phyloP scores from a whole-genome alignment of 352 stramenopile genomes.

The Globisporangium iwayamae region DNA sequence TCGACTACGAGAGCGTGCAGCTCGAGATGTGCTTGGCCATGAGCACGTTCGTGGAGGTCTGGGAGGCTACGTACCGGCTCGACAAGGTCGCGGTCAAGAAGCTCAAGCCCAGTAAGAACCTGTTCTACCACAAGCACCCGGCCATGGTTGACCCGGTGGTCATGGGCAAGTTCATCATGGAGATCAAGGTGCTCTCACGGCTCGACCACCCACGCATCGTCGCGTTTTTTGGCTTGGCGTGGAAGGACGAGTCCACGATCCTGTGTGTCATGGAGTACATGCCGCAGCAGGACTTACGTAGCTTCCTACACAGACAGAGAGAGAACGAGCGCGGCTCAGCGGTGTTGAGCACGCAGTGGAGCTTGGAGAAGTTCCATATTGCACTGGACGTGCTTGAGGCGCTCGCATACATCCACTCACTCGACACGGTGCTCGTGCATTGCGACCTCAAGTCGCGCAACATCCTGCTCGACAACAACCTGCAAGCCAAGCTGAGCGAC shows the following conservation, averaged over 20 bases:
- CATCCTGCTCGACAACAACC: conserved; percentile 18
- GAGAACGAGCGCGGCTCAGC: conserved; percentile 3
- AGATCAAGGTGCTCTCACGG: conserved; percentile 44
- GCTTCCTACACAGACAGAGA: conserved; percentile 17
- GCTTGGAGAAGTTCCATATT: conserved; percentile 33
- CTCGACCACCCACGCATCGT: conserved; percentile 53
- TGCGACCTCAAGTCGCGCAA: conserved; percentile 28
- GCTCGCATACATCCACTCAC: conserved; percentile 28
- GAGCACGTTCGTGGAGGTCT: conserved; percentile 36
- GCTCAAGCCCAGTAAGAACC: conserved; percentile 24
- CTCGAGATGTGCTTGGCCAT: conserved; percentile 22
- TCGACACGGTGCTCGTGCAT: conserved; percentile 24
- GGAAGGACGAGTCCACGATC: conserved; percentile 30
- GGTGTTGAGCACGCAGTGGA: conserved; percentile 18
- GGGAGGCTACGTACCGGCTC: conserved; percentile 35
- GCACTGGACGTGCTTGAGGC: conserved; percentile 45
- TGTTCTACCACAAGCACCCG: conserved; percentile 21
- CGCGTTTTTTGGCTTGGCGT: conserved; percentile 44
- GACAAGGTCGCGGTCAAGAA: conserved; percentile 39
- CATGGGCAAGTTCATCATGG: conserved; percentile 44
- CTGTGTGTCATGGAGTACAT: conserved; percentile 45
- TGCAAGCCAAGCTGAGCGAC: conserved; percentile 26
- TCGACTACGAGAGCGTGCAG: conserved; percentile 31
- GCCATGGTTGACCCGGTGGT: conserved; percentile 24
- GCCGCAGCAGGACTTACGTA: conserved; percentile 34